These are phyloP conservation scores for Neocucurbitaria cava DNA, from an alignment of 2,329 filamentous ascomycete species.

Conservation along the genomic window DNA sequence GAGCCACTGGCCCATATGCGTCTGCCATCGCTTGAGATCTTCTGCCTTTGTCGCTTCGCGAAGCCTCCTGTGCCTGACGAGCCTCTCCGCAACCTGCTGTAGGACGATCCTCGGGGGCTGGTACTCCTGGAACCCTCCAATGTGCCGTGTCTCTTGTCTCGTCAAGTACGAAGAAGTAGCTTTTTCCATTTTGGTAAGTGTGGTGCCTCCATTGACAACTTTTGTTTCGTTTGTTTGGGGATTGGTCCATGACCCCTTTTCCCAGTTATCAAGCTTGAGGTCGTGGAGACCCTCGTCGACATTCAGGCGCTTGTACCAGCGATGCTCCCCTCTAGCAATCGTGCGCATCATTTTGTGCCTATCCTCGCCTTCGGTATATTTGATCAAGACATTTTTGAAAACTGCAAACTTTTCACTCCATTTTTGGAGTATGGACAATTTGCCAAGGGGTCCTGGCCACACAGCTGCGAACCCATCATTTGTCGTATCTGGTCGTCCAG, in stretches of 20 bases:
- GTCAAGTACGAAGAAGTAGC: conserved; percentile 51
- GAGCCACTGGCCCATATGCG: conserved; percentile 49
- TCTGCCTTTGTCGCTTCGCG: conserved; percentile 49
- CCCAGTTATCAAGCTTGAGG: conserved; percentile 57
- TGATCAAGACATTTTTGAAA: conserved; percentile 58
- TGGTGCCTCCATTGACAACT: conserved; percentile 51
- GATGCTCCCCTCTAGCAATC: conserved; percentile 56
- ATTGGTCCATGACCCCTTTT: conserved; percentile 50
- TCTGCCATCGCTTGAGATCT: conserved; percentile 46
- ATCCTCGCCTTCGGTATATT: conserved; percentile 60
- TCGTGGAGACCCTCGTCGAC: conserved; percentile 54
- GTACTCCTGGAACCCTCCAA: conserved; percentile 51
- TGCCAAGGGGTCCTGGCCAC: conserved; percentile 56
- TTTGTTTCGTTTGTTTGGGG: conserved; percentile 35
- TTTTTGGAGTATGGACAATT: conserved; percentile 51
- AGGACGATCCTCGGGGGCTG: conserved; percentile 54
- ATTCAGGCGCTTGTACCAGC: conserved; percentile 60
- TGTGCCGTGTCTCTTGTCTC: conserved; percentile 41
- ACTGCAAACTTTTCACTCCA: conserved; percentile 58
- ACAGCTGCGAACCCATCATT: conserved; percentile 56
- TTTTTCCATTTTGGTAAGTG: conserved; percentile 54
- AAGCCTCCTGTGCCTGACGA: conserved; percentile 55
- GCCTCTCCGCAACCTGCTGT: conserved; percentile 55
- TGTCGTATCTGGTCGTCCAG: conserved; percentile 53
- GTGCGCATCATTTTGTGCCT: conserved; percentile 56